phyloP scores from a whole-genome alignment of 495 filamentous ascomycete genomes.

The Hypomontagnella submonticulosa region DNA sequence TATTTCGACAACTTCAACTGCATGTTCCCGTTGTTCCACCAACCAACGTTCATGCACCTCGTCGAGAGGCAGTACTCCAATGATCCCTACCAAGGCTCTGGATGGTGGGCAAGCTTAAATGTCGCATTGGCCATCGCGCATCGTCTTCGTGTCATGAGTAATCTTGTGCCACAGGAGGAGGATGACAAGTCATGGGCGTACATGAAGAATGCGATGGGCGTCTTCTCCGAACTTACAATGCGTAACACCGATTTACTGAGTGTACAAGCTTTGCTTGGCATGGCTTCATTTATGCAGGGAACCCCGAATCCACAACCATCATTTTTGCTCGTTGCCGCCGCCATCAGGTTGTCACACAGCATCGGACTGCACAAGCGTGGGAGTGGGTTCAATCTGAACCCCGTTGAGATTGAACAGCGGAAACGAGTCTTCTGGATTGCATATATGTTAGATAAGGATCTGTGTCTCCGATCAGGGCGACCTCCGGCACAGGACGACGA shows the following conservation, averaged over 20 bases:
- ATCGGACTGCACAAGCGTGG: constrained; percentile 96
- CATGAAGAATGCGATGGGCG: constrained; percentile 94
- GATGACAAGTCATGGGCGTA: constrained; percentile 94
- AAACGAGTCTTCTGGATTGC: constrained; percentile 99
- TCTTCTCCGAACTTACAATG: constrained; percentile 91
- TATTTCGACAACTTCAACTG: constrained; percentile 99
- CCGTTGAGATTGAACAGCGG: constrained; percentile 91
- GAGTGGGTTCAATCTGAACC: constrained; percentile 88
- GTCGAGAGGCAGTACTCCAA: constrained; percentile 91
- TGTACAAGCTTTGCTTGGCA: constrained; percentile 95
- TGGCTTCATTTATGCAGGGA: constrained; percentile 95
- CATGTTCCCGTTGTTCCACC: constrained; percentile 97
- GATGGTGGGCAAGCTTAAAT: constrained; percentile 98
- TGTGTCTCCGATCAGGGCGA: constrained; percentile 90
- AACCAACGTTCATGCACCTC: constrained; percentile 97
- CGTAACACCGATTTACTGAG: constrained; percentile 95
- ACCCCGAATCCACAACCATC: constrained; percentile 97
- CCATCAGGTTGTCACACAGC: constrained; percentile 90
- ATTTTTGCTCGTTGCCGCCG: constrained; percentile 92
- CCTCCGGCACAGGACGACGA: constrained; percentile 97
- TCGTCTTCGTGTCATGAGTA: constrained; percentile 93
- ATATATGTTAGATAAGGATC: constrained; percentile 94
- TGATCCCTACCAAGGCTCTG: constrained; percentile 94
- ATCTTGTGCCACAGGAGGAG: constrained; percentile 87
- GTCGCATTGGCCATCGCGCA: constrained; percentile 92